Conservation (phyloP, 2,329 filamentous ascomycete species). For the Trichoderma lentiforme region DNA sequence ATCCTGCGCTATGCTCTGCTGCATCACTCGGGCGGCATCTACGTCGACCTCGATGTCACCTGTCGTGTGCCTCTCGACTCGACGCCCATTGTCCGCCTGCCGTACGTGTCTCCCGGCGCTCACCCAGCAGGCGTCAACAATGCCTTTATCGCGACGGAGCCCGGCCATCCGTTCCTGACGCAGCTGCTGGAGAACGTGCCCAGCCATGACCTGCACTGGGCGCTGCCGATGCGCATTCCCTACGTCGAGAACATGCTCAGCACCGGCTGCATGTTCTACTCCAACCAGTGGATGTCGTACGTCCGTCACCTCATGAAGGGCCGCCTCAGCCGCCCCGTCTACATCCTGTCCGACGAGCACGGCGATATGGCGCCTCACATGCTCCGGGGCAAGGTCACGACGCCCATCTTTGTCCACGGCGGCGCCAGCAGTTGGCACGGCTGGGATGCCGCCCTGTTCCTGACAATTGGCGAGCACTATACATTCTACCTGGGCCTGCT, state of each 20-base stretch:
- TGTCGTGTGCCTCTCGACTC: slow-evolving; percentile 23
- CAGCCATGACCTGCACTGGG: slow-evolving; percentile 25
- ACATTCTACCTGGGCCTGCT: slow-evolving; percentile 16
- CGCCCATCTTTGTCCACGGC: slow-evolving; percentile 26
- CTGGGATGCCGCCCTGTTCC: slow-evolving; percentile 25
- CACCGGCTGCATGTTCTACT: slow-evolving; percentile 28
- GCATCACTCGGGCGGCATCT: slow-evolving; percentile 26
- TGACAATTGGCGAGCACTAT: slow-evolving; percentile 25
- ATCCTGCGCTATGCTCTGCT: slow-evolving; percentile 25
- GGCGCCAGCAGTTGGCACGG: slow-evolving; percentile 29
- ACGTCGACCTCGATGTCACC: slow-evolving; percentile 27
- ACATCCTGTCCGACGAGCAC: slow-evolving; percentile 20
- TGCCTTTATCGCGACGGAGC: slow-evolving; percentile 23
- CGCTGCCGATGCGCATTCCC: slow-evolving; percentile 26
- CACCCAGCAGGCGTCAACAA: slow-evolving; percentile 27
- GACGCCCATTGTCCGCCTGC: slow-evolving; percentile 22
- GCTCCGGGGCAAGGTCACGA: slow-evolving; percentile 25
- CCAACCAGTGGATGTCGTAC: slow-evolving; percentile 27
- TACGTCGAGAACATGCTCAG: slow-evolving; percentile 29
- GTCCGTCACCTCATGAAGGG: slow-evolving; percentile 19
- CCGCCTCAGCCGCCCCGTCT: slow-evolving; percentile 9
- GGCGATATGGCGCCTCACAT: slow-evolving; percentile 26
- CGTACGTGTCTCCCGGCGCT: slow-evolving; percentile 24
- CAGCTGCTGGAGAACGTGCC: slow-evolving; percentile 22
- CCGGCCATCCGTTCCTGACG: slow-evolving; percentile 22